A percentile compares a stretch with the other conserved stretches of the same genome.
Evolutionary conservation across 345 rosid genomes (phyloP).

Genomic region (Capsella bursapastoris): DNA sequence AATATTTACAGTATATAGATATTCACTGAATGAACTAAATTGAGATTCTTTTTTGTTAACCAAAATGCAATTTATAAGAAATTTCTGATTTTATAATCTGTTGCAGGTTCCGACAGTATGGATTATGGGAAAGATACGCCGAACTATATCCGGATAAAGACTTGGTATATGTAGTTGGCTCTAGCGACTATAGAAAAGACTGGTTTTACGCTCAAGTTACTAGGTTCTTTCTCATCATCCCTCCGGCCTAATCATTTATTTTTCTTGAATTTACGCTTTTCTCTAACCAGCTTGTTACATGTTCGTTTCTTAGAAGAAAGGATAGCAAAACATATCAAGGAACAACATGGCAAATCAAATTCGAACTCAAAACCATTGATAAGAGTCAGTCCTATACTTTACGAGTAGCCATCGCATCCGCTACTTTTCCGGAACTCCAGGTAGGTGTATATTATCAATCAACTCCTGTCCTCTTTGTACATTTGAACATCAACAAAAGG

Average conservation of each 20-base stretch:
- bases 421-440: slow-evolving; percentile 72
- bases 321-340: slow-evolving; percentile 53
- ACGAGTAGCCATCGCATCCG: slow-evolving; percentile 76
- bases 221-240: slow-evolving; percentile 50
- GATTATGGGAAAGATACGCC: slow-evolving; percentile 85
- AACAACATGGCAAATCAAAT: slow-evolving; percentile 83
- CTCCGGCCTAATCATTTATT: not conserved
- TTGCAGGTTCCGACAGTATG: slow-evolving; percentile 80
- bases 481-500: not conserved
- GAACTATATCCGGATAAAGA: slow-evolving; percentile 73
- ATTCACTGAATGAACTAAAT: not conserved
- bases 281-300: slow-evolving; percentile 15
- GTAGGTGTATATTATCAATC: slow-evolving; percentile 44
- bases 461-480: not conserved
- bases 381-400: slow-evolving; percentile 53
- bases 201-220: slow-evolving; percentile 86
- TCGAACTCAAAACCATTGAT: slow-evolving; percentile 51
- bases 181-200: slow-evolving; percentile 68
- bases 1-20: not conserved
- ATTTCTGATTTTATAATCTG: not conserved
- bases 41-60: not conserved
- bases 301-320: slow-evolving; percentile 46
- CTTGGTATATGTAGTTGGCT: slow-evolving; percentile 66
- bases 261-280: slow-evolving; percentile 1
- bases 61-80: no score